Conservation (phyloP, 1,284 basidiomycete species). For the Phaffia rhodozyma region DNA sequence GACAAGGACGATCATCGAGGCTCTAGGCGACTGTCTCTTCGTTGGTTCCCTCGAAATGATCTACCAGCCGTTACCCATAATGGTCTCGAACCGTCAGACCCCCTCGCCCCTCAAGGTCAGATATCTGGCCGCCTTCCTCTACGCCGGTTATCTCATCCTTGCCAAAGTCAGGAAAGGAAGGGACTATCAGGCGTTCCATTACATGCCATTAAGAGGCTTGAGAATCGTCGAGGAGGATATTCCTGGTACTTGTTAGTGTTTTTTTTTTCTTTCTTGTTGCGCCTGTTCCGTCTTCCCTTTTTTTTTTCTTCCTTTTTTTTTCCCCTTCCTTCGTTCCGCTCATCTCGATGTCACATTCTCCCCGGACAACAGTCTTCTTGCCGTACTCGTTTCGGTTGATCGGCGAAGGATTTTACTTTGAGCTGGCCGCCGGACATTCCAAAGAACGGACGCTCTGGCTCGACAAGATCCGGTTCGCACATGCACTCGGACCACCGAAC, state of each 20-base stretch:
- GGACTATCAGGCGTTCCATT: constrained; percentile 71
- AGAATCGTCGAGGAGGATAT: constrained; percentile 47
- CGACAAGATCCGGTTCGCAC: constrained; percentile 45
- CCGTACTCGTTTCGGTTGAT: constrained; percentile 67
- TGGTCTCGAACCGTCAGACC: background rate
- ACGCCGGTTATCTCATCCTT: constrained; percentile 69
- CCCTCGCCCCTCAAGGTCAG: constrained; percentile 52
- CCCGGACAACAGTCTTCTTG: constrained; percentile 48
- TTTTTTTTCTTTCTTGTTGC: constrained; percentile 5
- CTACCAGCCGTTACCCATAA: constrained; percentile 41
- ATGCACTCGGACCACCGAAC: constrained; percentile 41
- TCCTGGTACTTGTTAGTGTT: constrained; percentile 49
- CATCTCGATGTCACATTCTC: background rate
- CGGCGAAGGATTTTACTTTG: constrained; percentile 55
- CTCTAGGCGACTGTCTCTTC: constrained; percentile 59
- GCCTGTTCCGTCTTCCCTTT: constrained; percentile 5
- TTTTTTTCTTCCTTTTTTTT: constrained; percentile 2
- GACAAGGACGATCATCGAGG: constrained; percentile 46
- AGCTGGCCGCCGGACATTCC: constrained; percentile 66
- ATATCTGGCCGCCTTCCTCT: constrained; percentile 79
- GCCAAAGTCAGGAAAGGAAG: constrained; percentile 71
- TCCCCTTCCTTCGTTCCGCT: constrained; percentile 6
- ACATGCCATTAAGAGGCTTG: constrained; percentile 63
- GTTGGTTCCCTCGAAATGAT: constrained; percentile 74
- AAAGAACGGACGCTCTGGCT: constrained; percentile 75